phyloP scores from a whole-genome alignment of 1,284 basidiomycete genomes.

The Takashimella koratensis region DNA sequence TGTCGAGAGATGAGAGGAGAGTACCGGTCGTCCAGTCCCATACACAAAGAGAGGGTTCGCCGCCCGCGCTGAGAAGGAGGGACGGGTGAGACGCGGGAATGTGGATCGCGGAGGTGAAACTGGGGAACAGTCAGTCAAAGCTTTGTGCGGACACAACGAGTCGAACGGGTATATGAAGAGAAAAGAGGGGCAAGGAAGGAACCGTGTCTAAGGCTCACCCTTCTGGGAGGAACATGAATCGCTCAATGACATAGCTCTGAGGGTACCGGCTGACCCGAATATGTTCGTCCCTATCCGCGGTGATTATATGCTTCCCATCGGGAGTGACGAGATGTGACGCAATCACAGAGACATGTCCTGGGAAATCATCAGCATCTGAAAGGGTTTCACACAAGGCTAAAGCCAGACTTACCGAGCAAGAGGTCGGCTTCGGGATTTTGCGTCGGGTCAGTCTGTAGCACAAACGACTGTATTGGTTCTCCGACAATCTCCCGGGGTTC shows the following conservation, averaged over 20 bases:
- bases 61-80: slow-evolving; percentile 76
- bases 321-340: slow-evolving; percentile 64
- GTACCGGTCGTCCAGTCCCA: slow-evolving; percentile 73
- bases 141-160: slow-evolving; percentile 4
- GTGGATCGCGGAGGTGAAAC: slow-evolving; percentile 77
- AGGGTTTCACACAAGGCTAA: background rate
- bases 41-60: slow-evolving; percentile 68
- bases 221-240: slow-evolving; percentile 75
- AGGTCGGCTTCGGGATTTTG: slow-evolving; percentile 60
- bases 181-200: slow-evolving; percentile 3
- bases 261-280: slow-evolving; percentile 88
- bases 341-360: slow-evolving; percentile 74
- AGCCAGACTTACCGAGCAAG: slow-evolving; percentile 55
- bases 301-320: slow-evolving; percentile 71
- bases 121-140: slow-evolving; percentile 36
- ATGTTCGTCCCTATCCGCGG: slow-evolving; percentile 88
- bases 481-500: slow-evolving; percentile 57
- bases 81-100: slow-evolving; percentile 57
- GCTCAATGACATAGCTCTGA: slow-evolving; percentile 73
- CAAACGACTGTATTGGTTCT: slow-evolving; percentile 43
- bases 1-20: slow-evolving; percentile 55
- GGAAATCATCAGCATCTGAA: slow-evolving; percentile 11
- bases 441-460: slow-evolving; percentile 68
- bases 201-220: slow-evolving; percentile 56
- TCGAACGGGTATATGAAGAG: background rate